Conservation (phyloP, 1,284 basidiomycete species). For the Phellopilus nigrolimitatus region DNA sequence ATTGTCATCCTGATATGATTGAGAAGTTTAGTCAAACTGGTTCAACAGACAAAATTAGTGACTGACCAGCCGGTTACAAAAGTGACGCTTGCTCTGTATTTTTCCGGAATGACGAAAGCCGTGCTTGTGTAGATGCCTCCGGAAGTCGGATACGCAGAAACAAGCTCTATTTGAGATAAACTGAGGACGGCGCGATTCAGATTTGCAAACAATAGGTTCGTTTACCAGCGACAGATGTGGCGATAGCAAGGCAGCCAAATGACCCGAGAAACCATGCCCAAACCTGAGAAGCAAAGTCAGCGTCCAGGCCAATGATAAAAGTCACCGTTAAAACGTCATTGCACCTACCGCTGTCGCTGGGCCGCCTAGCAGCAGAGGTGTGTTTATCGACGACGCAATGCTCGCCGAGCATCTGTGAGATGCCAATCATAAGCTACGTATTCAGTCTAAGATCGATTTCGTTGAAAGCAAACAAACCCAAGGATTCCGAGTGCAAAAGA, state of each 20-base stretch:
- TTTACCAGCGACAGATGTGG: constrained; percentile 22
- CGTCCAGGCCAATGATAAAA: background rate
- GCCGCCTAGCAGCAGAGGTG: constrained; percentile 22
- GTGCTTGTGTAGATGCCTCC: constrained; percentile 22
- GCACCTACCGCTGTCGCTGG: constrained; percentile 20
- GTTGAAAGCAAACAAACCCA: constrained; percentile 13
- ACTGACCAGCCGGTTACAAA: constrained; percentile 22
- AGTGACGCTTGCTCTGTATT: constrained; percentile 19
- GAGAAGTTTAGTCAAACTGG: no score
- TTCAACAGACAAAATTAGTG: background rate
- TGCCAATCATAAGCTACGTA: background rate
- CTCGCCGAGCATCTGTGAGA: constrained; percentile 18
- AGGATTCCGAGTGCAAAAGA: constrained; percentile 23
- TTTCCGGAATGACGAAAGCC: constrained; percentile 19
- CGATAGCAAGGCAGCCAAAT: constrained; percentile 22
- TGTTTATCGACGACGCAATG: constrained; percentile 23
- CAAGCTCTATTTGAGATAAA: constrained; percentile 17
- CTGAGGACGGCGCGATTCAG: background rate
- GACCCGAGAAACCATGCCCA: constrained; percentile 24
- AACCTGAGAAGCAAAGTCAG: background rate
- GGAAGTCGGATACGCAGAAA: constrained; percentile 23
- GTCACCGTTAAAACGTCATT: background rate
- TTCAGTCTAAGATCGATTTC: background rate
- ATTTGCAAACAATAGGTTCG: background rate
- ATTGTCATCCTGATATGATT: constrained; percentile 22